Conservation (phyloP, 139 green algal species). For the Micromonas commoda region DNA sequence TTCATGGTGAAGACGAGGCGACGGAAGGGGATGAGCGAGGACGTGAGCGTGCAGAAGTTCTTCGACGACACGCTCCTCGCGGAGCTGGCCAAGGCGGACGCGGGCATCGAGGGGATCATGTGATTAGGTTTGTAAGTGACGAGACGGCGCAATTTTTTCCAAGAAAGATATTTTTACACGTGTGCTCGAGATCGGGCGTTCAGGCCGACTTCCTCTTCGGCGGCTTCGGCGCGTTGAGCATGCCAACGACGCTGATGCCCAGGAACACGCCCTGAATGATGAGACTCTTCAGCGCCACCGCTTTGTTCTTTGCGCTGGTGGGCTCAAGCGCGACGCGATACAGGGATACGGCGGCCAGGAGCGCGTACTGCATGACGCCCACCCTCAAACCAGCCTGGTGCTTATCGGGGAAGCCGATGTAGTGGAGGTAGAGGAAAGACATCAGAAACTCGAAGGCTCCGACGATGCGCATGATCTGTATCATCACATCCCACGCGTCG, state of each 20-base stretch:
- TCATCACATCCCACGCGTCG: neutral
- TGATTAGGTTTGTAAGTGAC: too few relatives aligned
- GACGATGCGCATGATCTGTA: neutral
- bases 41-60: constrained; percentile 91
- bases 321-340: neutral
- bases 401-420: neutral
- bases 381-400: neutral
- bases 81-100: constrained; percentile 81
- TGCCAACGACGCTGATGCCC: neutral
- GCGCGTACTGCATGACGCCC: neutral
- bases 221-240: neutral
- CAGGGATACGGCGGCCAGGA: neutral
- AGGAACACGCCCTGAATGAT: neutral
- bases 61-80: constrained; percentile 93
- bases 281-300: neutral
- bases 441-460: neutral
- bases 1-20: constrained; percentile 97
- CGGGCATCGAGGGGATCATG: constrained; percentile 67
- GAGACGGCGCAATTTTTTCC: too few relatives aligned
- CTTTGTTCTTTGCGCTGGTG: neutral
- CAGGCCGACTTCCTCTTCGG: neutral
- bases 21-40: constrained; percentile 93
- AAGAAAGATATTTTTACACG: too few relatives aligned
- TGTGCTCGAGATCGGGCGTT: too few relatives aligned
- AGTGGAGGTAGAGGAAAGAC: neutral